phyloP scores from a whole-genome alignment of 305 asterid species.

The Fraxinus xanthoxyloides region DNA sequence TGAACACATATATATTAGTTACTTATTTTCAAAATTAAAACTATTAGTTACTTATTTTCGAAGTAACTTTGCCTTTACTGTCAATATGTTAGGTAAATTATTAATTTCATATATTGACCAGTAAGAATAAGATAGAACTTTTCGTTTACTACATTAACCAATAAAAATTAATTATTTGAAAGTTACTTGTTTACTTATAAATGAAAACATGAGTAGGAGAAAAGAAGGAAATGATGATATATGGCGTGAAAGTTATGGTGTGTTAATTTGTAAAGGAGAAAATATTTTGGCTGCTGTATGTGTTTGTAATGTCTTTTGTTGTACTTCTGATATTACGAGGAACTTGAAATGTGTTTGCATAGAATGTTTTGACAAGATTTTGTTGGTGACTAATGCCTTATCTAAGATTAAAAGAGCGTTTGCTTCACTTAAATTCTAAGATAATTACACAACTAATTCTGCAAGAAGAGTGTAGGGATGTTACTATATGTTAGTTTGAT shows the following conservation, averaged over 20 bases:
- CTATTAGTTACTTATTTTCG: too few relatives aligned
- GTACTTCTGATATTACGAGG: constrained; percentile 25
- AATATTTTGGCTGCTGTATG: background rate
- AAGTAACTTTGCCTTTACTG: background rate
- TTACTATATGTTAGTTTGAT: too few relatives aligned
- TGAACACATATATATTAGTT: background rate
- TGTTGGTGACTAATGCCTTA: background rate
- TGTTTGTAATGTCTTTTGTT: background rate
- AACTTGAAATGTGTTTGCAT: constrained; percentile 25
- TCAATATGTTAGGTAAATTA: background rate
- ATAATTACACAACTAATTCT: background rate
- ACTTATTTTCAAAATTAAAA: too few relatives aligned
- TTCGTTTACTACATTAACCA: background rate
- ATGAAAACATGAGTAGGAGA: background rate
- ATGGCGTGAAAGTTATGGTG: too few relatives aligned
- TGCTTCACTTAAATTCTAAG: background rate
- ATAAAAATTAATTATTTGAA: background rate
- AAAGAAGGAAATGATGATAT: too few relatives aligned
- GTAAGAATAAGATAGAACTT: background rate
- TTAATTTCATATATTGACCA: background rate
- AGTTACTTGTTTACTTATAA: background rate
- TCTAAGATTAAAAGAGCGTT: background rate
- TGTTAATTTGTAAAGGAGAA: background rate
- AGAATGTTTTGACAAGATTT: background rate
- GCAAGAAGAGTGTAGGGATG: background rate